These are phyloP conservation scores for Amanita pseudoporphyria DNA, from an alignment of 768 basidiomycete species.

Conservation along the genomic window DNA sequence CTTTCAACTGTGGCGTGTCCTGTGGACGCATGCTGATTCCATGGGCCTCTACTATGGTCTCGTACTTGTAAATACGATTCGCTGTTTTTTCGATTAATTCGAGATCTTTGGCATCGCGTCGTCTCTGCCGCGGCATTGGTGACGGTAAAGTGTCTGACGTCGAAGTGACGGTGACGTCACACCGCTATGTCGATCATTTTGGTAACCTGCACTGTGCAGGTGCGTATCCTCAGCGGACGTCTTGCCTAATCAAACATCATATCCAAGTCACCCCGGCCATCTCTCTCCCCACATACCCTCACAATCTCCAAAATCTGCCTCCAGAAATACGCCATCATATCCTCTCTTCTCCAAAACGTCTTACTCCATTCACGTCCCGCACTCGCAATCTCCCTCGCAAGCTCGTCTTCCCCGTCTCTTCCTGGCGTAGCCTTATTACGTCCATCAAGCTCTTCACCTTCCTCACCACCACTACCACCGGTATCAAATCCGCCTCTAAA, in stretches of 20 bases:
- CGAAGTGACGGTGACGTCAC: too few relatives aligned
- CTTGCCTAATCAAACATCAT: neutral
- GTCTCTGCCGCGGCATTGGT: too few relatives aligned
- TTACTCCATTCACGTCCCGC: constrained; percentile 43
- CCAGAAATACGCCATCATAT: constrained; percentile 43
- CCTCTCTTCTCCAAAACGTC: constrained; percentile 42
- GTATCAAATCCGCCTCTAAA: constrained; percentile 41
- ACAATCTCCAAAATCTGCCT: constrained; percentile 18
- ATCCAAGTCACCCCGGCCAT: constrained; percentile 2
- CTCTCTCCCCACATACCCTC: neutral
- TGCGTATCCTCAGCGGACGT: too few relatives aligned
- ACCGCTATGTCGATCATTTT: too few relatives aligned
- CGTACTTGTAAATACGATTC: too few relatives aligned
- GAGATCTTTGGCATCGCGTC: too few relatives aligned
- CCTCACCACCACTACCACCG: neutral
- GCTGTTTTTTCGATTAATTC: too few relatives aligned
- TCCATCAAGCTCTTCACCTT: neutral
- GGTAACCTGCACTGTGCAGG: too few relatives aligned
- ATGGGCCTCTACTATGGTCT: too few relatives aligned
- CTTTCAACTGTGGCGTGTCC: too few relatives aligned
- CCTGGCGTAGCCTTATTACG: neutral
- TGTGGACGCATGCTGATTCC: too few relatives aligned
- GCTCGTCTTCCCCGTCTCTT: constrained; percentile 40
- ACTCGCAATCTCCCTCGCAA: constrained; percentile 43
- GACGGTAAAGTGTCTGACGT: too few relatives aligned